Percentiles rank a stretch among this genome's conserved stretches.
Conservation (phyloP, 768 basidiomycete species). For the Suillus bovinus region DNA sequence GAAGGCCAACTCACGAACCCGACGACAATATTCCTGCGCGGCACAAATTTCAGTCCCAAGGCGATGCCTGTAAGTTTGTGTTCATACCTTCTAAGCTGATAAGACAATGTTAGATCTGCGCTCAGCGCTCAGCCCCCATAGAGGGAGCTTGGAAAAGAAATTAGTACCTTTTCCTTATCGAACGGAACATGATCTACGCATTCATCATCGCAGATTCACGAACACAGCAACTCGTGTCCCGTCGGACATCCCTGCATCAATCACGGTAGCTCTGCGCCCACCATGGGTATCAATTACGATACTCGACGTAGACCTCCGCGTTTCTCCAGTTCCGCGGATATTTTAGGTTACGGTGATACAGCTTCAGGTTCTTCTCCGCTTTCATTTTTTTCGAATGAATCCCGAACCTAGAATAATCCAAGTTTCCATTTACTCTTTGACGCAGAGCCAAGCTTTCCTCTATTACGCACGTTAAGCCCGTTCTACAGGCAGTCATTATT, state of each 20-base stretch:
- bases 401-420: background rate
- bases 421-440: background rate
- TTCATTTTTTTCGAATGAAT: background rate
- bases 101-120: background rate
- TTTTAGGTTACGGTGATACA: background rate
- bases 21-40: no score
- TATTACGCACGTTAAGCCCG: no score
- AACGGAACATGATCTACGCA: background rate
- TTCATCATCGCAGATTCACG: conserved; percentile 1
- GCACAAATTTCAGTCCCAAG: background rate
- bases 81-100: background rate
- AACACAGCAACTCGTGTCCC: background rate
- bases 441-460: background rate
- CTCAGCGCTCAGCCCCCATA: background rate
- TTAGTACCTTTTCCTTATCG: background rate
- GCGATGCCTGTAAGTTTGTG: background rate
- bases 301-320: background rate
- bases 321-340: background rate
- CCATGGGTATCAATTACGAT: background rate
- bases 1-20: no score
- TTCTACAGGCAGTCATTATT: background rate
- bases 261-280: background rate
- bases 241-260: background rate
- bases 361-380: background rate
- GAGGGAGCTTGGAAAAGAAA: background rate